Evolutionary conservation across 352 stramenopile genomes (phyloP).

Genomic region (Albugo candida): DNA sequence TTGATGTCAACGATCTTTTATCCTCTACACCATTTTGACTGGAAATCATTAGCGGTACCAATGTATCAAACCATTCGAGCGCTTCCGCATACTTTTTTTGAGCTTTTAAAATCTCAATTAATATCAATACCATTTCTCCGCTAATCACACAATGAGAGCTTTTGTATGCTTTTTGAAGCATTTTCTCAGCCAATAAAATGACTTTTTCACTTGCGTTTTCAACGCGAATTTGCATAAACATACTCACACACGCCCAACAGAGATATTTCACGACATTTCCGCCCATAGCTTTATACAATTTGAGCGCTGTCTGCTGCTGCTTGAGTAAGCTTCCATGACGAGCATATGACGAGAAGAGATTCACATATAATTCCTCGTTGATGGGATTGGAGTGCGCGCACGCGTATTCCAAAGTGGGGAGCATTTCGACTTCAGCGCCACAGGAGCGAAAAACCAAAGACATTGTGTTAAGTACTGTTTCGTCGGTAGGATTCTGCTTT

Average conservation of each 20-base stretch:
- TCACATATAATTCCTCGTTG: constrained; percentile 48
- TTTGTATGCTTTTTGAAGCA: constrained; percentile 60
- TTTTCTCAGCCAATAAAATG: constrained; percentile 52
- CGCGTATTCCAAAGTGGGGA: constrained; percentile 51
- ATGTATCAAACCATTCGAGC: constrained; percentile 55
- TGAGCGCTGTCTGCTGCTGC: constrained; percentile 73
- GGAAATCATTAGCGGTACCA: constrained; percentile 16
- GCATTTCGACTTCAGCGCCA: constrained; percentile 56
- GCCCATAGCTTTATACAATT: constrained; percentile 66
- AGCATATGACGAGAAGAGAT: constrained; percentile 53
- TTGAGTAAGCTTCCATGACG: constrained; percentile 50
- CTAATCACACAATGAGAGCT: constrained; percentile 17
- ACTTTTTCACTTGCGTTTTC: constrained; percentile 23
- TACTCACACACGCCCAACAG: constrained; percentile 61
- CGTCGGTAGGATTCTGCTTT: constrained; percentile 42
- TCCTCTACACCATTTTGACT: constrained; percentile 6
- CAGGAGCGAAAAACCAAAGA: constrained; percentile 60
- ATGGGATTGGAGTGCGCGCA: constrained; percentile 18
- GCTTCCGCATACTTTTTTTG: constrained; percentile 44
- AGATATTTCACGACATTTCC: constrained; percentile 39
- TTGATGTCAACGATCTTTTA: background rate
- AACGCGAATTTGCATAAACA: constrained; percentile 53
- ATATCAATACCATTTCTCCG: constrained; percentile 46
- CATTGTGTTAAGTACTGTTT: constrained; percentile 74
- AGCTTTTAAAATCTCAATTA: constrained; percentile 50